These are phyloP conservation scores for Botryobasidium botryosum DNA, from an alignment of 768 basidiomycete species.

Conservation along the genomic window DNA sequence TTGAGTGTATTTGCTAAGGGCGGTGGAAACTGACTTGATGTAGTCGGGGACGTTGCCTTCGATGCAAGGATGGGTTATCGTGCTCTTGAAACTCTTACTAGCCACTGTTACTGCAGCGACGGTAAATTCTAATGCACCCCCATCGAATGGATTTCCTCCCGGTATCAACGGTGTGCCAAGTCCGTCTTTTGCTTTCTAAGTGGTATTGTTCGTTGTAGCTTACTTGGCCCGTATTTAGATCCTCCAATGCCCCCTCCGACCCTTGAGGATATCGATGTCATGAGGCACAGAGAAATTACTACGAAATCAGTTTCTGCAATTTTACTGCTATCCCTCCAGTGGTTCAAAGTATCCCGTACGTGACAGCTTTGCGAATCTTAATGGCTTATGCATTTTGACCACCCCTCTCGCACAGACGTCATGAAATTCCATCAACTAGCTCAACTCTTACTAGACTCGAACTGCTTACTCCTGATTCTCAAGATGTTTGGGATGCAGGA, in stretches of 20 bases:
- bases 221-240: background rate
- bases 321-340: slow-evolving; percentile 74
- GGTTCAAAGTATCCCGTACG: slow-evolving; percentile 98
- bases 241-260: slow-evolving; percentile 43
- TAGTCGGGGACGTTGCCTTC: slow-evolving; percentile 72
- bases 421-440: slow-evolving; percentile 99
- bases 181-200: slow-evolving; percentile 16
- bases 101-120: slow-evolving; percentile 81
- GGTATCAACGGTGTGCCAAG: slow-evolving; percentile 29
- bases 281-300: slow-evolving; percentile 90
- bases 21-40: background rate
- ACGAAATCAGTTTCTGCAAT: slow-evolving; percentile 96
- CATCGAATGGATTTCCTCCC: slow-evolving; percentile 48
- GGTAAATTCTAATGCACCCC: slow-evolving; percentile 42
- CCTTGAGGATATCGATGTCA: slow-evolving; percentile 82
- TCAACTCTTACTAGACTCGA: slow-evolving; percentile 88
- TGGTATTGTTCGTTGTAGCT: background rate
- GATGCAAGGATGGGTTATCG: slow-evolving; percentile 80
- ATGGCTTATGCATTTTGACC: background rate
- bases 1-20: background rate
- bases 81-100: slow-evolving; percentile 78
- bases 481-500: slow-evolving; percentile 99
- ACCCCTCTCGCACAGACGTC: slow-evolving; percentile 58
- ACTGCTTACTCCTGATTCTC: slow-evolving; percentile 79
- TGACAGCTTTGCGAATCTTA: slow-evolving; percentile 12